Conservation (phyloP, 2,329 filamentous ascomycete species). For the Apiospora koreana region DNA sequence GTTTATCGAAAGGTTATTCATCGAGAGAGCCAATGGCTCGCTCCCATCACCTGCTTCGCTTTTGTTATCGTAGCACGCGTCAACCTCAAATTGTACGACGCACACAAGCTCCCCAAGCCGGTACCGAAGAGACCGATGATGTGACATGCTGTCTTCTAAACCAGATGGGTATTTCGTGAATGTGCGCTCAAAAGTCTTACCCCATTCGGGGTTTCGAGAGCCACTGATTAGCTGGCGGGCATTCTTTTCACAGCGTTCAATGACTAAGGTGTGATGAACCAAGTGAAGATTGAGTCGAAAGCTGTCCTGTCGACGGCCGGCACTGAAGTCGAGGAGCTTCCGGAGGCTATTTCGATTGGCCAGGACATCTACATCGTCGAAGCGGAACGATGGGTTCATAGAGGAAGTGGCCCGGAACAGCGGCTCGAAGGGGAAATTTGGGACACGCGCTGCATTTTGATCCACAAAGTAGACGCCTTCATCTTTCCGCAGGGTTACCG, state of each 20-base stretch:
- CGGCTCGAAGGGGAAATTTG: slow-evolving; percentile 27
- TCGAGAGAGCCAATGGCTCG: not conserved
- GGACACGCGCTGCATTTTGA: slow-evolving; percentile 17
- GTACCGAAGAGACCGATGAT: not conserved
- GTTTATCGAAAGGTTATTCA: not conserved
- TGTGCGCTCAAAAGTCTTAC: too few relatives aligned
- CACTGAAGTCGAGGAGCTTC: slow-evolving; percentile 27
- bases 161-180: not conserved
- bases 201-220: too few relatives aligned
- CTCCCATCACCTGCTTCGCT: not conserved
- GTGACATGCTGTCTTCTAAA: not conserved
- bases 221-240: slow-evolving; percentile 16
- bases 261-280: slow-evolving; percentile 19
- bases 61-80: not conserved
- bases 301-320: slow-evolving; percentile 1
- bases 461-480: slow-evolving; percentile 17
- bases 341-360: slow-evolving; percentile 28
- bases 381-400: slow-evolving; percentile 25
- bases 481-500: too few relatives aligned
- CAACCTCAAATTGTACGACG: not conserved
- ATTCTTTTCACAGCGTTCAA: slow-evolving; percentile 18
- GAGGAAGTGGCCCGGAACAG: slow-evolving; percentile 28
- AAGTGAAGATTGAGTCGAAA: slow-evolving; percentile 22
- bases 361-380: slow-evolving; percentile 31
- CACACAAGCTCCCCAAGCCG: not conserved